A percentile compares a stretch with the other conserved stretches of the same genome.
Conservation (phyloP, 805 yeast species). For the Kuraishia cidri region DNA sequence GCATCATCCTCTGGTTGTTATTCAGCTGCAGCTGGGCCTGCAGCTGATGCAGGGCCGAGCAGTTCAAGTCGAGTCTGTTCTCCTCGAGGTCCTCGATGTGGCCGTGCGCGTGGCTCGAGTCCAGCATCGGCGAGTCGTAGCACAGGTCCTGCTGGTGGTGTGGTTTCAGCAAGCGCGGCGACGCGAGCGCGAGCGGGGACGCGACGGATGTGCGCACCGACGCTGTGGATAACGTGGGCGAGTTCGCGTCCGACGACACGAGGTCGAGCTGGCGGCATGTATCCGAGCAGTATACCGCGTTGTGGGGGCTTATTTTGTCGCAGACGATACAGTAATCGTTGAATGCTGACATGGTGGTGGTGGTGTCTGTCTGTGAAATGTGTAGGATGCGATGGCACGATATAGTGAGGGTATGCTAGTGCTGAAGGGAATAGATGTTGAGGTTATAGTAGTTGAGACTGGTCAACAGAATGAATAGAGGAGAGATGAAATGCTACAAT, state of each 20-base stretch:
- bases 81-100: slow-evolving; percentile 4
- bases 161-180: slow-evolving; percentile 3
- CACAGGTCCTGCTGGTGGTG: slow-evolving; percentile 3
- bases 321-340: slow-evolving; percentile 9
- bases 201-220: slow-evolving; percentile 1
- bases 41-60: background rate
- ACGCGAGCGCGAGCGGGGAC: slow-evolving; percentile 1
- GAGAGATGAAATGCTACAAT: no score
- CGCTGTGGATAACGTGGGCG: background rate
- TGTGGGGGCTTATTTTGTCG: slow-evolving; percentile 6
- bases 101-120: background rate
- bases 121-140: slow-evolving; percentile 6
- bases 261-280: slow-evolving; percentile 5
- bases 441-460: no score
- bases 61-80: slow-evolving; percentile 2
- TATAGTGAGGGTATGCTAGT: background rate
- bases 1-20: background rate
- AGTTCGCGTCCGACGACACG: background rate
- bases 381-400: background rate
- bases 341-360: slow-evolving; percentile 16
- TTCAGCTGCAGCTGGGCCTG: background rate
- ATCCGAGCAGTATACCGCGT: slow-evolving; percentile 8
- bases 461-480: no score
- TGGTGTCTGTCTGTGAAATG: background rate
- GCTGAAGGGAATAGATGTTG: no score